phyloP scores from a whole-genome alignment of 306 rosid genomes.

The Alnus rubra region DNA sequence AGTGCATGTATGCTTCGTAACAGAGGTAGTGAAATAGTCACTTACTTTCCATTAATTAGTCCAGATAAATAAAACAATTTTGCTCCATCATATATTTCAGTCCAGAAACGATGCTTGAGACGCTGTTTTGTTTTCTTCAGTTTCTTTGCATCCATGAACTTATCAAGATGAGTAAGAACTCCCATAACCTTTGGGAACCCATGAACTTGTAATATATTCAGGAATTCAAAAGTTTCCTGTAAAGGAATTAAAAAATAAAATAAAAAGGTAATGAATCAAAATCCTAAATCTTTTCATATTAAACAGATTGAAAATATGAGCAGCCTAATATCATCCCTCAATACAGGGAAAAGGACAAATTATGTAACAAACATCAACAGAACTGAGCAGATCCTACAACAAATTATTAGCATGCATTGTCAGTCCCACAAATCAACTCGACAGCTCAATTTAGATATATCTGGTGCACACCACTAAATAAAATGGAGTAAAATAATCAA shows the following conservation, averaged over 20 bases:
- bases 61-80: constrained; percentile 93
- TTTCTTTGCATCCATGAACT: constrained; percentile 78
- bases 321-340: constrained; percentile 1
- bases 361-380: background rate
- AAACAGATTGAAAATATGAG: background rate
- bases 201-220: constrained; percentile 85
- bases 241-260: constrained; percentile 10
- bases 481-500: background rate
- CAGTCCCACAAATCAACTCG: background rate
- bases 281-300: background rate
- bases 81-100: constrained; percentile 91
- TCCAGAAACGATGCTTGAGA: constrained; percentile 92
- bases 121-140: constrained; percentile 84
- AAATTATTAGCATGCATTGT: background rate
- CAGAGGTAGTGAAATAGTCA: constrained; percentile 10
- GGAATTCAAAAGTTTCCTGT: constrained; percentile 98
- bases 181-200: constrained; percentile 98
- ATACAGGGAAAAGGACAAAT: background rate
- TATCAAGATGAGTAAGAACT: constrained; percentile 93
- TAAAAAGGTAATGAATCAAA: background rate
- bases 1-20: background rate
- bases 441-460: background rate
- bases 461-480: background rate
- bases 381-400: background rate
- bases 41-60: constrained; percentile 89